Conservation (phyloP, 371 early-diverging fungal species). For the Mortierella sp. region DNA sequence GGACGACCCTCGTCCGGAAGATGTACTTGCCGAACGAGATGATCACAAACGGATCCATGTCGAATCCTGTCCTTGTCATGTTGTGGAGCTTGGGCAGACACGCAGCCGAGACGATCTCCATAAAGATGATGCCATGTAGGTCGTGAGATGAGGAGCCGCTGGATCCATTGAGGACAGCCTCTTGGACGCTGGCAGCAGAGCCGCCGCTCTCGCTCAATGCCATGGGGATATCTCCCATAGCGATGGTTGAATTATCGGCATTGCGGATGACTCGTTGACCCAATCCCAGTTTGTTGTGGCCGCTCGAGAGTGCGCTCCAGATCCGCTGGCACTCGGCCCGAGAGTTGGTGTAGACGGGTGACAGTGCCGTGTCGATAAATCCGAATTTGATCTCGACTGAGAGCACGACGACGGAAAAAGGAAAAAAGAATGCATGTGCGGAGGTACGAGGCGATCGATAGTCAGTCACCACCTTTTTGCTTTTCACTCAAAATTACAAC, state of each 20-base stretch:
- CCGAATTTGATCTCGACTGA: constrained; percentile 47
- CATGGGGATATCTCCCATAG: constrained; percentile 33
- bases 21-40: constrained; percentile 75
- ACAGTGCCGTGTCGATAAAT: constrained; percentile 26
- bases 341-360: constrained; percentile 8
- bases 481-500: not conserved
- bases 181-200: constrained; percentile 2
- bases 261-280: constrained; percentile 15
- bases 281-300: constrained; percentile 30
- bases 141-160: constrained; percentile 3
- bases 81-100: constrained; percentile 71
- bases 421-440: not conserved
- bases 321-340: constrained; percentile 20
- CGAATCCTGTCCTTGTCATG: constrained; percentile 71
- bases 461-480: not conserved
- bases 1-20: constrained; percentile 73
- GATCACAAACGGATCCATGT: constrained; percentile 89
- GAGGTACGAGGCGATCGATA: not conserved
- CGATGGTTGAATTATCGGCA: constrained; percentile 18
- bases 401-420: not conserved
- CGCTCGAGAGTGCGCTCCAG: constrained; percentile 16
- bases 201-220: constrained; percentile 5
- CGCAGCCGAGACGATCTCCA: constrained; percentile 71
- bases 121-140: constrained; percentile 67
- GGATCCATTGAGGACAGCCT: not conserved